Evolutionary conservation across 1,139 yeast genomes (phyloP).

Genomic region (Saccharomyces hybrid): DNA sequence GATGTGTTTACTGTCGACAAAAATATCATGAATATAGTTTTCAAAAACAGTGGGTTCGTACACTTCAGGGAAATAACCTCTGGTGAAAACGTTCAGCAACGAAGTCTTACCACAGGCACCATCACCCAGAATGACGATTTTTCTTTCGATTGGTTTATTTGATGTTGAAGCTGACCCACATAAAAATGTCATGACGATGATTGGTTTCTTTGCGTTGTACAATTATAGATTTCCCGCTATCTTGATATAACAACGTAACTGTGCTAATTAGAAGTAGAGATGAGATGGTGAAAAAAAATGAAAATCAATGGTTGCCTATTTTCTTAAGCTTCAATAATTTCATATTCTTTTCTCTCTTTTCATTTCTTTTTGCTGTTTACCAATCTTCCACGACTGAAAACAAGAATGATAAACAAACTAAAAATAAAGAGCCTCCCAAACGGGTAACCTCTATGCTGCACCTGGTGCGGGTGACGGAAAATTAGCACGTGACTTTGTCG

Average conservation of each 20-base stretch:
- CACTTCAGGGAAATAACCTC: constrained; percentile 97
- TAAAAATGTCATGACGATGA: constrained; percentile 17
- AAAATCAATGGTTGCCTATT: neutral
- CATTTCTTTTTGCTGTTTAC: neutral
- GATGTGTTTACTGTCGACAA: constrained; percentile 88
- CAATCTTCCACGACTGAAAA: neutral
- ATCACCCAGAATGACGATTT: constrained; percentile 65
- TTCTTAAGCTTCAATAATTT: neutral
- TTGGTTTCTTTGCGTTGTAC: neutral
- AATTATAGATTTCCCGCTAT: neutral
- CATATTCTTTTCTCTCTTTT: neutral
- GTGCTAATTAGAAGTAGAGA: neutral
- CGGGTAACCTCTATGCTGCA: neutral
- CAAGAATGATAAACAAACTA: neutral
- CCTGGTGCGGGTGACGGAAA: neutral
- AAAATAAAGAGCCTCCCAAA: neutral
- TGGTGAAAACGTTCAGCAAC: constrained; percentile 86
- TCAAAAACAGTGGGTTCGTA: constrained; percentile 98
- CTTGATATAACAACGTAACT: neutral
- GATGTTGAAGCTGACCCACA: constrained; percentile 27
- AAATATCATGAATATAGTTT: constrained; percentile 94
- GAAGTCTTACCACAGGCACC: constrained; percentile 52
- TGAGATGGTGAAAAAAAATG: neutral
- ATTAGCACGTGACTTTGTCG: neutral
- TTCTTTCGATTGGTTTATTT: constrained; percentile 56